A percentile compares a stretch with the other conserved stretches of the same genome.
Conservation (phyloP, 139 green algal species). For the Ettlia oleoabundans region DNA sequence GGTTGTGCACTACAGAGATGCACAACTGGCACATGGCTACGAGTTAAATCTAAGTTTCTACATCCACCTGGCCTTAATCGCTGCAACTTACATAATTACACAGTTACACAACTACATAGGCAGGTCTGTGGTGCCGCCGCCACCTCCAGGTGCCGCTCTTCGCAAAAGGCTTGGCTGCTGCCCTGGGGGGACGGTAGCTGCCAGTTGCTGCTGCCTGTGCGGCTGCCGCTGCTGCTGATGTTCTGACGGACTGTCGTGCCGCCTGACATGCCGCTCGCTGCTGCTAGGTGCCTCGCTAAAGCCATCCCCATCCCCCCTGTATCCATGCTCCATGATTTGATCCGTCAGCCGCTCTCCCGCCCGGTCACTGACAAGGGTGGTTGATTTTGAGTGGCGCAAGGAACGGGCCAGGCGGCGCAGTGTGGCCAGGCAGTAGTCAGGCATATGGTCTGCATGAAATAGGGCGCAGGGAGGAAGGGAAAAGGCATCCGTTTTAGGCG, state of each 20-base stretch:
- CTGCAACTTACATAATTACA: no score
- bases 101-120: no score
- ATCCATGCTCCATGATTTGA: not conserved
- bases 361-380: not conserved
- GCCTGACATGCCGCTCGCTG: not conserved
- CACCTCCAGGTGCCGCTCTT: not conserved
- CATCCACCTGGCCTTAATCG: no score
- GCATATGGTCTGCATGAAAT: constrained; percentile 52
- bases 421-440: constrained; percentile 49
- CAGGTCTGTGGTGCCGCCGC: not conserved
- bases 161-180: not conserved
- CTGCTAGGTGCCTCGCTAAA: not conserved
- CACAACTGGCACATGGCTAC: no score
- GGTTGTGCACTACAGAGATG: no score
- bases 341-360: constrained; percentile 10
- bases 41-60: no score
- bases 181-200: not conserved
- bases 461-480: not conserved
- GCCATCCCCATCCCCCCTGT: not conserved
- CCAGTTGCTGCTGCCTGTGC: not conserved
- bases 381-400: not conserved
- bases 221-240: no score
- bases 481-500: not conserved
- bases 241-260: no score
- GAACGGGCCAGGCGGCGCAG: constrained; percentile 36